phyloP scores from a whole-genome alignment of 106 monocot species.

The Phalaenopsis equestris region DNA sequence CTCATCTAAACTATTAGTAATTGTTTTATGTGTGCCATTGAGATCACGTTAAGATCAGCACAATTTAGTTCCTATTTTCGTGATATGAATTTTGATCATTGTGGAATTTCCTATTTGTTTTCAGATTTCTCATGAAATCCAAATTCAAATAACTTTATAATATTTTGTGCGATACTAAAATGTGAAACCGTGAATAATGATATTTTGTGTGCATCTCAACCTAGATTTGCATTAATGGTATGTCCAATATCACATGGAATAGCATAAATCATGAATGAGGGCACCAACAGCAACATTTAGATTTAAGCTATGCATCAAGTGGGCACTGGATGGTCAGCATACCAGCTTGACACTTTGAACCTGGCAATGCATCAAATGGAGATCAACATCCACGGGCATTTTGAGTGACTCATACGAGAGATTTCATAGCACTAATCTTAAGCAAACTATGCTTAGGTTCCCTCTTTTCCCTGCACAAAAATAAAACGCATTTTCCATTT shows the following conservation, averaged over 20 bases:
- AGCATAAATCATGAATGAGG: not conserved
- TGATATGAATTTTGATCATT: not conserved
- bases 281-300: not conserved
- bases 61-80: not conserved
- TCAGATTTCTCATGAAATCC: not conserved
- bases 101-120: not conserved
- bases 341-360: not conserved
- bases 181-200: not conserved
- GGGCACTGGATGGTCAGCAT: not conserved
- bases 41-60: not conserved
- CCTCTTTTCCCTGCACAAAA: not conserved
- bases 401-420: not conserved
- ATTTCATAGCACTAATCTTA: slow-evolving; percentile 1
- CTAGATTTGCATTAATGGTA: not conserved
- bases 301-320: not conserved
- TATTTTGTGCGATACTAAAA: not conserved
- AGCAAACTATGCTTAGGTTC: not conserved
- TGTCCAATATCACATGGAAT: not conserved
- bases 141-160: not conserved
- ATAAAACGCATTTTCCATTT: not conserved
- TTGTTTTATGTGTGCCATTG: not conserved
- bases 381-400: not conserved
- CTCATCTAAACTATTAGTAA: not conserved
- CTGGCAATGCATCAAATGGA: not conserved
- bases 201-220: not conserved